These are phyloP conservation scores for Exserohilum turcica DNA, from an alignment of 2,329 filamentous ascomycete species.

Conservation along the genomic window DNA sequence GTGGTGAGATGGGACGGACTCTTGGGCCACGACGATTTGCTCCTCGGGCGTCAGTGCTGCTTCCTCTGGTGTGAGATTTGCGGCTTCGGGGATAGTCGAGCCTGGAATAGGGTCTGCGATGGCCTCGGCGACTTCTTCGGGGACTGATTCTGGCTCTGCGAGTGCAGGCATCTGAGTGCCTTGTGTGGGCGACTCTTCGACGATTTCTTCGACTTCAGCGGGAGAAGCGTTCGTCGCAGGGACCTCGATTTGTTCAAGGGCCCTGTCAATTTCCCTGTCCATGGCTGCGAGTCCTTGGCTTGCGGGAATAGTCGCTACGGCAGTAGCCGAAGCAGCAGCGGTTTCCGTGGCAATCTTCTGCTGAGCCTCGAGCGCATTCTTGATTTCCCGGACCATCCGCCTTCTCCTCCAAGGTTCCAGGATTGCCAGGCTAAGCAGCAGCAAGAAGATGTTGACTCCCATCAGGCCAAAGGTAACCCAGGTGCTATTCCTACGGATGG, in stretches of 20 bases:
- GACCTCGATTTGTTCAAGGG: conserved; percentile 14
- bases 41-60: conserved; percentile 15
- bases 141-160: conserved; percentile 5
- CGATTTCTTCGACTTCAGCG: conserved; percentile 4
- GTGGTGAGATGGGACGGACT: conserved; percentile 12
- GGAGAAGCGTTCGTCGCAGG: conserved; percentile 4
- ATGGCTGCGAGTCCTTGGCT: conserved; percentile 12
- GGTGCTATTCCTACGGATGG: conserved; percentile 92
- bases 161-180: conserved; percentile 4
- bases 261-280: conserved; percentile 29
- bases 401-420: conserved; percentile 90
- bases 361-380: conserved; percentile 42
- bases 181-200: conserved; percentile 18
- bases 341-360: conserved; percentile 27
- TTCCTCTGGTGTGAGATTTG: conserved; percentile 14
- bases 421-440: conserved; percentile 83
- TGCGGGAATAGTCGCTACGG: conserved; percentile 5
- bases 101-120: conserved; percentile 10
- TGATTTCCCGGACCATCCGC: conserved; percentile 78
- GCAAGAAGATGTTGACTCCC: conserved; percentile 91
- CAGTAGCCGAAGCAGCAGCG: conserved; percentile 2
- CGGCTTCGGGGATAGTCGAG: conserved; percentile 5
- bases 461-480: conserved; percentile 99
- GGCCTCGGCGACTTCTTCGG: conserved; percentile 4
- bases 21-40: conserved; percentile 22